Evolutionary conservation across 306 rosid genomes (phyloP), one percentile per base, ranked within the genome.

Genomic region (Hippophae rhamnoides): DNA sequence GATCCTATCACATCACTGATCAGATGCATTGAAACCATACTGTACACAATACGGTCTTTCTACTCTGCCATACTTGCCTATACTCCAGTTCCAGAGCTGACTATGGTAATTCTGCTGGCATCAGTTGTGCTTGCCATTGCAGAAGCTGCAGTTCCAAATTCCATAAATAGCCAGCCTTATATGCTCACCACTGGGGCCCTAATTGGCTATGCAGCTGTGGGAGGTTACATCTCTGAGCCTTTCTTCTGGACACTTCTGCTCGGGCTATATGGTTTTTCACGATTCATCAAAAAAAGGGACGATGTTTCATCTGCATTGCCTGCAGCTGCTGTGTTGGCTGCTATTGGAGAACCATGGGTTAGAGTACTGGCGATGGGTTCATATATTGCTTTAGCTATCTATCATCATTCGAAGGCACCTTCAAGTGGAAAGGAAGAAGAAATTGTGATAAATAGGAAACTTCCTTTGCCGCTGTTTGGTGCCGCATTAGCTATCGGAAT

Each of bases 271-370:
- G 70, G 79, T 42, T 88, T 85, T 78, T 83, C 95, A 8, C 72
- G 82, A 62, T 53, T 83, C 18, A 23, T 85, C 38, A 83, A 82
- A 25, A 88, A 55, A 76, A 88, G 85, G 68, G 85, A 92, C 3
- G 61, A 85, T 57, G 81, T 92, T 76, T 78, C 95, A 8, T 82
- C 96, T 2, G 74, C 93, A 47, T 70, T 87, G 82, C 96, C 96
- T 18, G 81, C 61, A 5, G 96, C 93, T 5, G 89, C 90, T 41
- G 83, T 83, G 57, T 79, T 92, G 46, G 89, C 93, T 65, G 96
- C 89, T 26, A 75, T 92, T 54, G 99, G 99, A 7, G 95, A 92
- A 69, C 83, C 99, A 31, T 92, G 95, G 95, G 76, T 92, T 62
- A 87, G 96, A 75, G 68, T 80, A 68, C 47, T 88, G 79, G 87